These are phyloP conservation scores for Dujonia santamariae DNA, from an alignment of 1,139 yeast species.

Conservation along the genomic window DNA sequence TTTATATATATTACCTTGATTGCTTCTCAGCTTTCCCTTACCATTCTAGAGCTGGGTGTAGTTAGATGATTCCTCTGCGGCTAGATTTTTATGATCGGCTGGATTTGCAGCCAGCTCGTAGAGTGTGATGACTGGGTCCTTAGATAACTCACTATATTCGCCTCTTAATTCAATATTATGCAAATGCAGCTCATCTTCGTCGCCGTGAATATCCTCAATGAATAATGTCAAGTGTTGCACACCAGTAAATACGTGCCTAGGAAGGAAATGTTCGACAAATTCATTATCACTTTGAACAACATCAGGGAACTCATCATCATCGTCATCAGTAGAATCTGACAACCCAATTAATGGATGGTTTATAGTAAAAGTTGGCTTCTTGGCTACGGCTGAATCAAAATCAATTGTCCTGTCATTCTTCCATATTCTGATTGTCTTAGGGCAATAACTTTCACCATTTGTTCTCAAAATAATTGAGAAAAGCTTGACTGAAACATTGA, in stretches of 20 bases:
- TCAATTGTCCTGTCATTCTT: constrained; percentile 71
- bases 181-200: constrained; percentile 51
- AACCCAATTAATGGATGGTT: constrained; percentile 66
- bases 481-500: constrained; percentile 70
- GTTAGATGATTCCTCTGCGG: constrained; percentile 16
- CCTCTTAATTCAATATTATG: constrained; percentile 83
- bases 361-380: constrained; percentile 50
- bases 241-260: constrained; percentile 72
- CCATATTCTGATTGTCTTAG: constrained; percentile 65
- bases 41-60: constrained; percentile 7
- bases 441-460: constrained; percentile 61
- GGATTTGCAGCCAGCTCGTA: constrained; percentile 95
- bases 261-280: constrained; percentile 81
- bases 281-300: constrained; percentile 37
- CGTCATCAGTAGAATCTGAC: constrained; percentile 28
- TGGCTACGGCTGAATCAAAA: constrained; percentile 56
- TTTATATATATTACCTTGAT: neutral
- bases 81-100: constrained; percentile 67
- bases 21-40: neutral
- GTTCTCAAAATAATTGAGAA: constrained; percentile 72
- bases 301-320: constrained; percentile 34
- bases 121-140: constrained; percentile 69
- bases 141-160: constrained; percentile 58
- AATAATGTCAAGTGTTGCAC: constrained; percentile 66
- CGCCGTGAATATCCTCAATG: constrained; percentile 66